These are phyloP conservation scores for Leishmania lainsoni DNA, from an alignment of 208 protist species.

Conservation along the genomic window DNA sequence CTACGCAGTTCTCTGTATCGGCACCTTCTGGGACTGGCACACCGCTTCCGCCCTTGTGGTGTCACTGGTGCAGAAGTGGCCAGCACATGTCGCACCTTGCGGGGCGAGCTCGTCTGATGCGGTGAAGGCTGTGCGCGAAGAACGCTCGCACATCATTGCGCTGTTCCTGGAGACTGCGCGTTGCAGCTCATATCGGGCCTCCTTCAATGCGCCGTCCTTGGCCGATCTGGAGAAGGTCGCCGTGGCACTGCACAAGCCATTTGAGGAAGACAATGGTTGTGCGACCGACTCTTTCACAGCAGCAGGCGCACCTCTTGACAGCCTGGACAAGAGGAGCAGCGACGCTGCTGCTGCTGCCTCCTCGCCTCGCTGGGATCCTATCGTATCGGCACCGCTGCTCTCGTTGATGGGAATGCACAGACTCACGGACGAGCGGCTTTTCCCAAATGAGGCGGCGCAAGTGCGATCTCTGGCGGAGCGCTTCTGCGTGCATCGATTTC, in stretches of 20 bases:
- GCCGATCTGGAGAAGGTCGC: conserved; percentile 10
- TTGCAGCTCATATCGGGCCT: neutral
- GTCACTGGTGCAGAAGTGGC: conserved; percentile 15
- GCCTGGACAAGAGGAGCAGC: neutral
- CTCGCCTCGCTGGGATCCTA: conserved; percentile 12
- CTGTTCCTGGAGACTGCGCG: conserved; percentile 18
- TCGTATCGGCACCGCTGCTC: conserved; percentile 44
- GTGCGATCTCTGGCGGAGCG: conserved; percentile 1
- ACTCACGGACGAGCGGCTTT: too few relatives aligned
- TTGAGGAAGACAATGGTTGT: neutral
- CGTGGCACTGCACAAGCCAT: neutral
- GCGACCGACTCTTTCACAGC: neutral
- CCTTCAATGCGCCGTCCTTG: conserved; percentile 9
- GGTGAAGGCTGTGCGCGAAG: neutral
- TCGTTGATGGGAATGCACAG: conserved; percentile 10
- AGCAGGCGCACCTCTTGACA: neutral
- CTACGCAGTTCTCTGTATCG: conserved; percentile 11
- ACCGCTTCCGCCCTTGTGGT: conserved; percentile 10
- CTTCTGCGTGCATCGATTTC: conserved; percentile 12
- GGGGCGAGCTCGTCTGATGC: neutral
- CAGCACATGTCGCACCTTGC: neutral
- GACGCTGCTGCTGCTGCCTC: neutral
- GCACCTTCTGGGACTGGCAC: conserved; percentile 14
- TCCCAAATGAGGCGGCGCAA: neutral
- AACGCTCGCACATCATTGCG: conserved; percentile 14